Evolutionary conservation across 2,329 filamentous ascomycete genomes (phyloP).

Genomic region (Verticillium albo-atrum): DNA sequence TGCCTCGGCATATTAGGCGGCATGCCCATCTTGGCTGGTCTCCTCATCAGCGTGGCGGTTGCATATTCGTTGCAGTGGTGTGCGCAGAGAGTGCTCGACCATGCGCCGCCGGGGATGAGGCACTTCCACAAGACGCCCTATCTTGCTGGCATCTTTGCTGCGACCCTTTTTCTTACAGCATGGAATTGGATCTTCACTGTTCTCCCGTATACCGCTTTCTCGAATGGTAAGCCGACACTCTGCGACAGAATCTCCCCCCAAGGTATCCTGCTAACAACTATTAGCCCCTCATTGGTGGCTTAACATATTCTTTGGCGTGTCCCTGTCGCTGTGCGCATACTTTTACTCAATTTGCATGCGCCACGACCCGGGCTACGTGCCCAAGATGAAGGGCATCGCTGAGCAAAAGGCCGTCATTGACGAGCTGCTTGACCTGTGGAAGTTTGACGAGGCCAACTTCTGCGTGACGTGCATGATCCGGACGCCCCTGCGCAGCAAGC

Average conservation of each 20-base stretch:
- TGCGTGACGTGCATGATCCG: constrained; percentile 94
- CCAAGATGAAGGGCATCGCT: constrained; percentile 82
- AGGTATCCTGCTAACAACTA: constrained; percentile 22
- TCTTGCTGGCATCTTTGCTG: constrained; percentile 89
- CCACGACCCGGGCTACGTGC: constrained; percentile 87
- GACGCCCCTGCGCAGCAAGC: constrained; percentile 88
- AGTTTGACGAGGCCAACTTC: constrained; percentile 91
- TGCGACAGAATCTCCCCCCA: not conserved
- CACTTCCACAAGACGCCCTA: constrained; percentile 90
- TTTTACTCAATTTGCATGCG: constrained; percentile 87
- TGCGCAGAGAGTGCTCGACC: constrained; percentile 72
- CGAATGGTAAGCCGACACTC: constrained; percentile 44
- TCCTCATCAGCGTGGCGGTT: constrained; percentile 65
- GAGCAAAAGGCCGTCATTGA: constrained; percentile 88
- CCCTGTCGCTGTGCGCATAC: constrained; percentile 66
- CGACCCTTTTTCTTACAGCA: constrained; percentile 75
- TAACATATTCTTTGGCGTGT: constrained; percentile 69
- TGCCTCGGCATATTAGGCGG: constrained; percentile 69
- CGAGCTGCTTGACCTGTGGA: constrained; percentile 77
- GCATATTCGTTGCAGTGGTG: constrained; percentile 72
- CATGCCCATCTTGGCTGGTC: constrained; percentile 67
- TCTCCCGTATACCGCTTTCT: constrained; percentile 44
- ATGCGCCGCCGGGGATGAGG: constrained; percentile 83
- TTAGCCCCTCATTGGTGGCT: constrained; percentile 63
- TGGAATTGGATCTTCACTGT: constrained; percentile 71